phyloP scores from a whole-genome alignment of 495 filamentous ascomycete species.

The Xylaria bambusicola region DNA sequence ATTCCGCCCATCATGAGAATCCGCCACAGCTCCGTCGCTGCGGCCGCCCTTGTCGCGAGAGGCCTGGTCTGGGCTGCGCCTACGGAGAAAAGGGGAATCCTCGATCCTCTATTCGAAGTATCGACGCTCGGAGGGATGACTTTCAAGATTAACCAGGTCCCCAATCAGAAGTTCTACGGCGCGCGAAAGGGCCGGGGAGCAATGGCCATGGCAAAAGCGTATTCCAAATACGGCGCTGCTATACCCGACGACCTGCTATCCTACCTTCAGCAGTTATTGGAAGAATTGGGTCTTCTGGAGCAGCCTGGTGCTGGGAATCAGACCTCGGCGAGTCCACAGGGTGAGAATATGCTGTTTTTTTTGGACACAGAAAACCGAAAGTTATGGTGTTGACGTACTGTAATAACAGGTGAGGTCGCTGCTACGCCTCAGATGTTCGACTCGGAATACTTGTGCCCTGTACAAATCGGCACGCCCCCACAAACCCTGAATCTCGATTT shows the following conservation, averaged over 20 bases:
- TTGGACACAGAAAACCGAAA: not conserved
- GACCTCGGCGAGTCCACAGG: slow-evolving; percentile 22
- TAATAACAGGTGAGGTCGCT: slow-evolving; percentile 39
- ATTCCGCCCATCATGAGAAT: slow-evolving; percentile 23
- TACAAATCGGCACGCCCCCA: slow-evolving; percentile 70
- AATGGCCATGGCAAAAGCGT: slow-evolving; percentile 43
- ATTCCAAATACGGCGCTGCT: slow-evolving; percentile 42
- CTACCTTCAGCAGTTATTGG: slow-evolving; percentile 31
- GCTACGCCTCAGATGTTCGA: slow-evolving; percentile 58
- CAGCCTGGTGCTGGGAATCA: slow-evolving; percentile 22
- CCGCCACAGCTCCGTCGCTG: slow-evolving; percentile 23
- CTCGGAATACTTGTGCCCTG: slow-evolving; percentile 63
- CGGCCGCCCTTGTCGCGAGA: slow-evolving; percentile 23
- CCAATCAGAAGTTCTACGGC: slow-evolving; percentile 40
- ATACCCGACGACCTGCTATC: slow-evolving; percentile 35
- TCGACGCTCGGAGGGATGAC: slow-evolving; percentile 40
- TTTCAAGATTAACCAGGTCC: slow-evolving; percentile 44
- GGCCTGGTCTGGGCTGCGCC: slow-evolving; percentile 23
- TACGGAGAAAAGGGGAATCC: slow-evolving; percentile 22
- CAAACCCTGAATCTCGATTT: slow-evolving; percentile 72
- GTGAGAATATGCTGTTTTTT: slow-evolving; percentile 21
- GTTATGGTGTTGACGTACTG: slow-evolving; percentile 7
- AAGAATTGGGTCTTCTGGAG: slow-evolving; percentile 34
- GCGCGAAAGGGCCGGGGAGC: slow-evolving; percentile 37
- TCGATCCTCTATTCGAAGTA: slow-evolving; percentile 26